Evolutionary conservation across 2,329 filamentous ascomycete species (phyloP).

Genomic region (Hirsutella minnesotensis): DNA sequence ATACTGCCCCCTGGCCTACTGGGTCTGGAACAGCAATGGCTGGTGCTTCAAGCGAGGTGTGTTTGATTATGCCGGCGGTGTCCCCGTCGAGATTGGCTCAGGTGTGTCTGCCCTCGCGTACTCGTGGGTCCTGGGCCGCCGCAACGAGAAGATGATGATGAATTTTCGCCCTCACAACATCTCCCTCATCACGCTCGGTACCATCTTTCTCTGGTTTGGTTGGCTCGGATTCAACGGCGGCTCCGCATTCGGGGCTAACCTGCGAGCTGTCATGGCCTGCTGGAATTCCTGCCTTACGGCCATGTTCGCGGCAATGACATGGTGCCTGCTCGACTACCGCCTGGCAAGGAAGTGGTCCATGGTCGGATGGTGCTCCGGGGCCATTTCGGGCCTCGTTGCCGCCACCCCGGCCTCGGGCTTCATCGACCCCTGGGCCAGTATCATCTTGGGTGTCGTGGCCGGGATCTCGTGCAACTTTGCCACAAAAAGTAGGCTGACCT

Average conservation of each 20-base stretch:
- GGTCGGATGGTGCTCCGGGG: slow-evolving; percentile 62
- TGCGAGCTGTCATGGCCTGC: slow-evolving; percentile 90
- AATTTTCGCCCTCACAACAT: slow-evolving; percentile 99
- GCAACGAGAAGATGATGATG: slow-evolving; percentile 99
- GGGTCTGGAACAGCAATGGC: slow-evolving; percentile 91
- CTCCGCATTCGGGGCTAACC: slow-evolving; percentile 84
- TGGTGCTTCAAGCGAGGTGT: slow-evolving; percentile 89
- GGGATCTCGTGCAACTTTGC: slow-evolving; percentile 56
- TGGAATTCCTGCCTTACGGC: slow-evolving; percentile 96
- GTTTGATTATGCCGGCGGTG: slow-evolving; percentile 90
- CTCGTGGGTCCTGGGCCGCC: slow-evolving; percentile 87
- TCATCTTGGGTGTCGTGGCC: slow-evolving; percentile 54
- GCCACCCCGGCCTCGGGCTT: slow-evolving; percentile 59
- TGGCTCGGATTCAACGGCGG: slow-evolving; percentile 99
- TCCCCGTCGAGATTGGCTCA: slow-evolving; percentile 93
- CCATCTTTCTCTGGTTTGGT: slow-evolving; percentile 93
- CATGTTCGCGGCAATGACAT: slow-evolving; percentile 83
- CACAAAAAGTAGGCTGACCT: slow-evolving; percentile 37
- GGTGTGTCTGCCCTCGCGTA: slow-evolving; percentile 90
- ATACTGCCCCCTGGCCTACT: slow-evolving; percentile 93
- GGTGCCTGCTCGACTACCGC: slow-evolving; percentile 92
- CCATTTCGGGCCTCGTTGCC: slow-evolving; percentile 59
- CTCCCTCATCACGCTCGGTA: slow-evolving; percentile 90
- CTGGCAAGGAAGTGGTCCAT: slow-evolving; percentile 88
- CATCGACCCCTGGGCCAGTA: slow-evolving; percentile 55